Evolutionary conservation across 495 filamentous ascomycete genomes (phyloP).

Genomic region (Apiosordaria backusii): DNA sequence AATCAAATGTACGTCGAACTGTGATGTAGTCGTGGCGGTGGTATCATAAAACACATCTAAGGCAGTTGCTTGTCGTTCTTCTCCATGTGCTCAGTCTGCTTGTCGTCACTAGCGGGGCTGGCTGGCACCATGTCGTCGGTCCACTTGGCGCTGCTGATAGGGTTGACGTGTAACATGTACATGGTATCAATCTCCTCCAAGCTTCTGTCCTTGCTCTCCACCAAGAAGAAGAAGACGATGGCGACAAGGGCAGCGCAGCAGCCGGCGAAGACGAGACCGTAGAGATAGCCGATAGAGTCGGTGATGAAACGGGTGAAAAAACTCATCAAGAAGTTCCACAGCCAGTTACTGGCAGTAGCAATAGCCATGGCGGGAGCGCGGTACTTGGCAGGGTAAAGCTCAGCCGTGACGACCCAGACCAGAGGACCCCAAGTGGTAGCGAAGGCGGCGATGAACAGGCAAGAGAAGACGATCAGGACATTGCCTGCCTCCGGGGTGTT

Average conservation of each 20-base stretch:
- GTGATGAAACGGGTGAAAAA: constrained; percentile 58
- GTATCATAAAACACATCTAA: not conserved
- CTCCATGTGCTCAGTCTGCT: constrained; percentile 9
- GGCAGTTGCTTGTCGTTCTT: not conserved
- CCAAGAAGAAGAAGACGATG: constrained; percentile 75
- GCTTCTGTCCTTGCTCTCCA: constrained; percentile 54
- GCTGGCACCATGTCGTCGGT: constrained; percentile 8
- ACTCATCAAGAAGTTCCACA: constrained; percentile 68
- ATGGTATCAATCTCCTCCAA: constrained; percentile 72
- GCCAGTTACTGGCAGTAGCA: constrained; percentile 81
- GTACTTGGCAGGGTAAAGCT: constrained; percentile 77
- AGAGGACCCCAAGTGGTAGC: constrained; percentile 81
- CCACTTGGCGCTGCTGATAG: constrained; percentile 42
- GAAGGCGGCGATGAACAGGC: constrained; percentile 61
- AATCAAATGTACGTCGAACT: not conserved
- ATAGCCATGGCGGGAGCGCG: constrained; percentile 72
- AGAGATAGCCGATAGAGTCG: constrained; percentile 68
- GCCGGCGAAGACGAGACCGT: constrained; percentile 79
- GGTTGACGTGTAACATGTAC: constrained; percentile 70
- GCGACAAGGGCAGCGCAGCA: constrained; percentile 64
- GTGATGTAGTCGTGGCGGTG: not conserved
- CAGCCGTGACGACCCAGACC: constrained; percentile 74
- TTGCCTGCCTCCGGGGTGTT: constrained; percentile 59
- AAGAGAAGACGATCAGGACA: constrained; percentile 78
- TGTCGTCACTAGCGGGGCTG: constrained; percentile 5